Evolutionary conservation across 306 rosid genomes (phyloP), one percentile per base, ranked within the genome.

Genomic region (Dalbergia oliveri): DNA sequence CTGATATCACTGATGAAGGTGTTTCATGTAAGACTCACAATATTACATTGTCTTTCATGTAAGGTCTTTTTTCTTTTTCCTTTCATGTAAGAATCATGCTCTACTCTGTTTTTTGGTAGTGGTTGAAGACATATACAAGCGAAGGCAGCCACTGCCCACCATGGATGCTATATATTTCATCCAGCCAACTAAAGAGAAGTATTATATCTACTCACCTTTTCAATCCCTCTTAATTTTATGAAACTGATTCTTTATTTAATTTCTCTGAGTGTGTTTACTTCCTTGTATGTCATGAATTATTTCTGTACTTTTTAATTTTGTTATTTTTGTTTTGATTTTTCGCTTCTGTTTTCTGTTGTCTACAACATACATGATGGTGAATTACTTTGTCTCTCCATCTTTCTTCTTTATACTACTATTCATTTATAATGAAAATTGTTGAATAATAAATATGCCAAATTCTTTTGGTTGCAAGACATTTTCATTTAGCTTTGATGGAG

Each of bases 101-200:
- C 31, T 26, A 26, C 2, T 3, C 41, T 37, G 3, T 6, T 6
- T 37, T 37, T 37, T 4, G 5, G 88, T 84, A 95, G 99, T 95
- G 96, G 99, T 93, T 7, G 99, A 95, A 79, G 99, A 95, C 88
- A 89, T 95, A 82, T 89, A 87, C 88, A 95, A 90, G 89, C 90
- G 96, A 77, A 90, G 99, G 89, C 99, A 95, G 79, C 98, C 99
- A 7, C 84, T 95, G 73, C 98, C 98, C 26, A 83, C 93, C 61
- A 87, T 93, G 97, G 99, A 95, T 90, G 97, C 98, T 79, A 90
- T 95, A 88, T 95, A 95, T 87, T 95, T 93, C 86, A 84, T 95
- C 77, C 98, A 95, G 83, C 99, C 99, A 51, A 85, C 96, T 43
- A 83, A 82, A 89, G 99, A 93, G 66, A 94, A 94, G 99, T 94